Evolutionary conservation across 306 rosid genomes (phyloP).

Genomic region (Vicia sativa): DNA sequence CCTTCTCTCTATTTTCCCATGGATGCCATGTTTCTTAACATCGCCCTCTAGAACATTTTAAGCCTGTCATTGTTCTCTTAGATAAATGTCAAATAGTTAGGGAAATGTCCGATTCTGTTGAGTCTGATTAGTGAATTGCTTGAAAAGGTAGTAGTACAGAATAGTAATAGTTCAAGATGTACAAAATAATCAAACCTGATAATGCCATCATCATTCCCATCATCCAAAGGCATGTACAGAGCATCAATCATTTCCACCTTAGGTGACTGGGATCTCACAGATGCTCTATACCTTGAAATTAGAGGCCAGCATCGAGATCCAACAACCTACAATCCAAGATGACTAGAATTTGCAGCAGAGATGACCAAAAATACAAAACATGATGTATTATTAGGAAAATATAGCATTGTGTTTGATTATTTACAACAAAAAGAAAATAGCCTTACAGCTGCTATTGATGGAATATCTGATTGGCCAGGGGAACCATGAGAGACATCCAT

Average conservation of each 20-base stretch:
- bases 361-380: conserved; percentile 28
- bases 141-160: conserved; percentile 8
- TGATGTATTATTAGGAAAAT: conserved; percentile 24
- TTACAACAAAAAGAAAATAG: conserved; percentile 26
- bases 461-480: conserved; percentile 67
- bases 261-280: conserved; percentile 78
- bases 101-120: background rate
- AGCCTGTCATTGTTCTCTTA: background rate
- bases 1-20: no score
- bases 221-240: conserved; percentile 75
- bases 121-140: background rate
- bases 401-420: background rate
- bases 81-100: conserved; percentile 12
- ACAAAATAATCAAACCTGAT: conserved; percentile 58
- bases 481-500: conserved; percentile 93
- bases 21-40: background rate
- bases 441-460: conserved; percentile 88
- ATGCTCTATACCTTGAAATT: conserved; percentile 91
- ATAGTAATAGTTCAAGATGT: conserved; percentile 2
- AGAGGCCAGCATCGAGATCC: conserved; percentile 87
- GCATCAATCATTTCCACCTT: conserved; percentile 86
- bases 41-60: background rate
- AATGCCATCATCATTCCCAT: conserved; percentile 82
- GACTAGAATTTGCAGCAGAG: conserved; percentile 27
- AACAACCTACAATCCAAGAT: conserved; percentile 68